Conservation (phyloP, 129 eudicot species). For the Centella asiatica region DNA sequence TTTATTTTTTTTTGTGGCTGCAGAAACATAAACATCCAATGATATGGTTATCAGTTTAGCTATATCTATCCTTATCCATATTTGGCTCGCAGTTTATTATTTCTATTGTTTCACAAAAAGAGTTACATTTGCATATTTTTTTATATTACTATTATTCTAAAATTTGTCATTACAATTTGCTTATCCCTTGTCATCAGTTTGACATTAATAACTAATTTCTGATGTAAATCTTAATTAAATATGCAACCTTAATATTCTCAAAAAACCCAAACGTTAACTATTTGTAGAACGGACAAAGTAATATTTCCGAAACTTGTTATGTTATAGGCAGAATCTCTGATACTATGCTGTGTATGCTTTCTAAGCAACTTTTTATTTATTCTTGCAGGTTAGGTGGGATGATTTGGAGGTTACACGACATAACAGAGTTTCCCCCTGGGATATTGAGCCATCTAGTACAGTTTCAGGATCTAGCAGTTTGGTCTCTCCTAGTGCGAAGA, state of each 20-base stretch:
- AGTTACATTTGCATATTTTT: too few species aligned
- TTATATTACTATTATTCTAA: too few species aligned
- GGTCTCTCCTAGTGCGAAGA: conserved; percentile 45
- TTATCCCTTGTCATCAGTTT: too few species aligned
- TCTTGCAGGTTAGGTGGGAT: conserved; percentile 87
- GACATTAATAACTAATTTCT: too few species aligned
- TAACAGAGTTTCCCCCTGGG: conserved; percentile 95
- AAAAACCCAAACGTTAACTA: too few species aligned
- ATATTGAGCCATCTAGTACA: conserved; percentile 69
- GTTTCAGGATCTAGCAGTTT: conserved; percentile 46
- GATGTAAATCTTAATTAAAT: too few species aligned
- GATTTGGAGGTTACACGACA: conserved; percentile 42
- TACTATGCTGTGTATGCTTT: background rate
- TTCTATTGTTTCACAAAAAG: too few species aligned
- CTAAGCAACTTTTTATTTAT: background rate
- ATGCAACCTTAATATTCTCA: too few species aligned
- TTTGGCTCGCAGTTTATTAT: too few species aligned
- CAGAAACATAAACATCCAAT: background rate
- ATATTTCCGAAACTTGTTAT: background rate
- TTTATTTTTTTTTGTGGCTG: background rate
- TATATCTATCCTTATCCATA: background rate
- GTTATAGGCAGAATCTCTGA: background rate
- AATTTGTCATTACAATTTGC: background rate
- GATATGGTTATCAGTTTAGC: background rate
- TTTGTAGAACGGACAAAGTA: too few species aligned